Evolutionary conservation across 306 rosid species (phyloP).

Genomic region (Psophocarpus tetragonolobus): DNA sequence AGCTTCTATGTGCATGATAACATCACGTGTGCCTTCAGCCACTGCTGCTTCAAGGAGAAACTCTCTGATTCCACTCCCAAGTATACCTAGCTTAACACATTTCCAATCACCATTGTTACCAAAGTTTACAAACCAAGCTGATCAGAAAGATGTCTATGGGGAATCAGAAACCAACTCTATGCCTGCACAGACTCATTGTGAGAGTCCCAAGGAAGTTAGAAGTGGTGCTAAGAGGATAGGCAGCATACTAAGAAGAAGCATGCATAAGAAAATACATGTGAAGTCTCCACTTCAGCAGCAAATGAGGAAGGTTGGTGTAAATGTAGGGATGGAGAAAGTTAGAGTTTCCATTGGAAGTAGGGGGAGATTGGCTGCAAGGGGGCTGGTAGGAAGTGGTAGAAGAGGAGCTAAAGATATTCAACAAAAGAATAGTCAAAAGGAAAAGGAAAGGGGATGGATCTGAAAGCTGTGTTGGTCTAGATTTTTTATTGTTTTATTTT

Average conservation of each 20-base stretch:
- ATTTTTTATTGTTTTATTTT: neutral
- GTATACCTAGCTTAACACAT: conserved; percentile 49
- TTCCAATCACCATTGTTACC: conserved; percentile 49
- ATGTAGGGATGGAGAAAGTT: conserved; percentile 85
- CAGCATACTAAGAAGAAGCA: conserved; percentile 71
- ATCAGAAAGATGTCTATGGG: conserved; percentile 51
- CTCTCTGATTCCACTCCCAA: conserved; percentile 87
- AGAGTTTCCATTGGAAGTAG: conserved; percentile 86
- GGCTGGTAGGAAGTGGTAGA: conserved; percentile 55
- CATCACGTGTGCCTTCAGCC: conserved; percentile 52
- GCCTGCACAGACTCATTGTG: conserved; percentile 53
- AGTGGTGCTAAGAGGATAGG: conserved; percentile 65
- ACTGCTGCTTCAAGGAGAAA: conserved; percentile 69
- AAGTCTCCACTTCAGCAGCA: conserved; percentile 79
- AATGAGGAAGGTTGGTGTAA: conserved; percentile 73
- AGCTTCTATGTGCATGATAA: conserved; percentile 70
- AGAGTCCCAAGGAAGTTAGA: conserved; percentile 73
- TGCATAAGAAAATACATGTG: conserved; percentile 59
- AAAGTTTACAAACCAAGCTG: conserved; percentile 45
- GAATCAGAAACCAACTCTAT: conserved; percentile 50
- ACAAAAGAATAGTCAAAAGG: conserved; percentile 67
- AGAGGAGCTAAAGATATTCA: conserved; percentile 60
- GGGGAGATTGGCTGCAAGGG: conserved; percentile 71
- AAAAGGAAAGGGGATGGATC: conserved; percentile 94
- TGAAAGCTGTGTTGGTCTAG: conserved; percentile 18